Evolutionary conservation across 176 grass and related monocot genomes (phyloP), one percentile per base, ranked within the genome.

Genomic region (Triticum timopheevii): DNA sequence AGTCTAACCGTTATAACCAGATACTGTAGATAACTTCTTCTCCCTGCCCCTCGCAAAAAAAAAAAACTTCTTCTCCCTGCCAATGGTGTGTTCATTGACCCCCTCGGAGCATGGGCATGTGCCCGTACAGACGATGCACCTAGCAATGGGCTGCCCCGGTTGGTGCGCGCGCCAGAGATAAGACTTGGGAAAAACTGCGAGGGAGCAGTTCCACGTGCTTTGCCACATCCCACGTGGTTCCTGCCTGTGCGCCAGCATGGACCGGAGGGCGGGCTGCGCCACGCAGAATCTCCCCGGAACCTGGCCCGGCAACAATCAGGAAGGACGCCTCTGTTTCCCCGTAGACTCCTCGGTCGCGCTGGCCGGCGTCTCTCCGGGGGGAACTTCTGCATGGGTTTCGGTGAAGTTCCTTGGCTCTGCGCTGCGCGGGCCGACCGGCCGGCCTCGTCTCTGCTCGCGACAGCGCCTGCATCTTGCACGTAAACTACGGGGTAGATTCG

Each of bases 121-220:
- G 22, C 61, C 61, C n/a, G n/a, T 5, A 25, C 10, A 63, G 8
- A 20, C 17, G 47, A n/a, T 63, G 61, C n/a, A n/a, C n/a, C 61
- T 24, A 39, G 70, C 38, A 39, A 7, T 73, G n/a, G 70, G 70
- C 24, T 73, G 69, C 69, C 35, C 38, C 69, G 69, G 36, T 42
- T 6, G 69, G 44, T 52, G 22, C 31, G 35, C 65, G 22, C 31
- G 35, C 65, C 13, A 0, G 36, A 42, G 72, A 76, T 76, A 76
- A 52, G 73, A 20, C 8, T 76, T 25, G 71, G 68, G 42, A 16
- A 27, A 16, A 27, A 27, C 28, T 39, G 72, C 24, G 68, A 34
- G 86, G 61, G 78, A 56, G 88, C 83, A 85, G 72, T 33, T 58
- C 70, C 82, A 89, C 77, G 87, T 85, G 87, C 67, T 25, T 25